phyloP scores from a whole-genome alignment of 2,329 filamentous ascomycete genomes.

The Fusarium sp. region DNA sequence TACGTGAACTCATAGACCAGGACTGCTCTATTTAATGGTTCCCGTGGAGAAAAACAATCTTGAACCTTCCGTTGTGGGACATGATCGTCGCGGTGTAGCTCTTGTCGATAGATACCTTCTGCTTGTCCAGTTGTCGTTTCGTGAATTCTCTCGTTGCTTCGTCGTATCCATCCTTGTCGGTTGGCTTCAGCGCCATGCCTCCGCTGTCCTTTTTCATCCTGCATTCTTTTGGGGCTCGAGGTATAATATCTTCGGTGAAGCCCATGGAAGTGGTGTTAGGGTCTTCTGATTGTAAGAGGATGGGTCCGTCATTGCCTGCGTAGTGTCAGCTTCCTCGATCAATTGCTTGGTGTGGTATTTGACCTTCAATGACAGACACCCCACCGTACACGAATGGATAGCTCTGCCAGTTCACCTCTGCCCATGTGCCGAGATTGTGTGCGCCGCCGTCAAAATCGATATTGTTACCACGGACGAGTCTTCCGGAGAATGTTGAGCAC shows the following conservation, averaged over 20 bases:
- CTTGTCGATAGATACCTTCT: slow-evolving; percentile 26
- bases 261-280: slow-evolving; percentile 13
- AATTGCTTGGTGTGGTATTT: too few relatives aligned
- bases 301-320: slow-evolving; percentile 30
- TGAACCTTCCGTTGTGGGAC: slow-evolving; percentile 32
- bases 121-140: not conserved
- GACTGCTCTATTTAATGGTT: slow-evolving; percentile 7
- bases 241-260: slow-evolving; percentile 18
- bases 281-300: slow-evolving; percentile 27
- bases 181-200: slow-evolving; percentile 24
- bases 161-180: slow-evolving; percentile 33
- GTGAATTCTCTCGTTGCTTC: slow-evolving; percentile 22
- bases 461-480: slow-evolving; percentile 28
- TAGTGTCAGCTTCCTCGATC: not conserved
- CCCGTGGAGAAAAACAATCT: slow-evolving; percentile 17
- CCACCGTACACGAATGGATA: slow-evolving; percentile 30
- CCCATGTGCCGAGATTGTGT: slow-evolving; percentile 38
- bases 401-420: slow-evolving; percentile 27
- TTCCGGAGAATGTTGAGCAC: slow-evolving; percentile 26
- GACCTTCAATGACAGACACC: slow-evolving; percentile 37
- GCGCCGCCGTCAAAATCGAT: slow-evolving; percentile 20
- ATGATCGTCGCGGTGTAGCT: slow-evolving; percentile 23
- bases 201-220: slow-evolving; percentile 18
- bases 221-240: slow-evolving; percentile 20
- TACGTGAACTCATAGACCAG: not conserved